Percentiles rank a stretch among this genome's conserved stretches.
These are phyloP conservation scores for Pulveroboletus frians DNA, from an alignment of 768 basidiomycete species.

Conservation along the genomic window DNA sequence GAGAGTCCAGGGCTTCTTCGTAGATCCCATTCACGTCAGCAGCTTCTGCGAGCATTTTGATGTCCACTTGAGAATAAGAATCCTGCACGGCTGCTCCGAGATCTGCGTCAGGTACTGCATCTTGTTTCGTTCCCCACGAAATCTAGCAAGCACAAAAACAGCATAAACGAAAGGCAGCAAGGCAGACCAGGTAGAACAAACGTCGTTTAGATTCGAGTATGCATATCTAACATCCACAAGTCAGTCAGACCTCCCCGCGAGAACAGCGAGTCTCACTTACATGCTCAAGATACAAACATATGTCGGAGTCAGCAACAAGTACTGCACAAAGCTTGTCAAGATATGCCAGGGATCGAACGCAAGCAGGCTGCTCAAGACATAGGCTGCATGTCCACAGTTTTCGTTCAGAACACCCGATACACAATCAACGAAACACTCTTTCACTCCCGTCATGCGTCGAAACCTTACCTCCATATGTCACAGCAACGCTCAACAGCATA, in stretches of 20 bases:
- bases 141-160: slow-evolving; percentile 41
- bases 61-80: slow-evolving; percentile 75
- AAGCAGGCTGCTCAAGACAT: slow-evolving; percentile 68
- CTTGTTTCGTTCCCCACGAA: slow-evolving; percentile 96
- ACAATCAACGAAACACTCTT: not conserved
- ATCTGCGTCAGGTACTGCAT: slow-evolving; percentile 64
- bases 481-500: slow-evolving; percentile 81
- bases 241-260: slow-evolving; percentile 11
- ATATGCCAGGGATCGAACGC: slow-evolving; percentile 97
- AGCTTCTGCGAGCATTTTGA: slow-evolving; percentile 77
- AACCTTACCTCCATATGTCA: slow-evolving; percentile 74
- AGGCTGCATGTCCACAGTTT: slow-evolving; percentile 42
- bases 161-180: slow-evolving; percentile 9
- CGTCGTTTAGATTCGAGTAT: slow-evolving; percentile 82
- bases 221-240: slow-evolving; percentile 56
- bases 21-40: slow-evolving; percentile 82
- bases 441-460: not conserved
- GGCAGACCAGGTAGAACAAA: slow-evolving; percentile 25
- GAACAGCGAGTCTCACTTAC: slow-evolving; percentile 36
- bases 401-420: not conserved
- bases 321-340: slow-evolving; percentile 85
- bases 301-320: slow-evolving; percentile 79
- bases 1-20: slow-evolving; percentile 73
- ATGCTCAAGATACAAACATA: slow-evolving; percentile 76
- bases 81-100: slow-evolving; percentile 82